These are phyloP conservation scores for Trichoderma polysporum DNA, from an alignment of 2,329 filamentous ascomycete species.

Conservation along the genomic window DNA sequence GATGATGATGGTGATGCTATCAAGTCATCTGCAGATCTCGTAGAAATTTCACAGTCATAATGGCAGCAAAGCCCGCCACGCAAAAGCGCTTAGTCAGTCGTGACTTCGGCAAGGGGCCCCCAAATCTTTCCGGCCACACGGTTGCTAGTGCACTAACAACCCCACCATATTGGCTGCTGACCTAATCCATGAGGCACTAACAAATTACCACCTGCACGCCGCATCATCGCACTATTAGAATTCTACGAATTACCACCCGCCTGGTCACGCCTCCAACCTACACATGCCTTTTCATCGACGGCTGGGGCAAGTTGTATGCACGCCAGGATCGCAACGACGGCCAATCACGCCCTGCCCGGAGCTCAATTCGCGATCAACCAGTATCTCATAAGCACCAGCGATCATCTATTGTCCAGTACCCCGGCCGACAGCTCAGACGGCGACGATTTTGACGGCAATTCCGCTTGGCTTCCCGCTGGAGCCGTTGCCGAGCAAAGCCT, in stretches of 20 bases:
- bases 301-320: neutral
- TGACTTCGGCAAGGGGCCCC: neutral
- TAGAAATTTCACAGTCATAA: conserved; percentile 13
- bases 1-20: neutral
- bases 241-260: conserved; percentile 19
- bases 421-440: conserved; percentile 16
- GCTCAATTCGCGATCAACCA: conserved; percentile 11
- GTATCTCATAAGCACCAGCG: conserved; percentile 14
- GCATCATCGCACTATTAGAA: conserved; percentile 21
- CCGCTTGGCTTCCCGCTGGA: conserved; percentile 10
- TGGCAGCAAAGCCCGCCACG: neutral
- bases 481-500: conserved; percentile 14
- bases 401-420: neutral
- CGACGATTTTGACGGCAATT: conserved; percentile 14
- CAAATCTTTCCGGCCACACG: conserved; percentile 7
- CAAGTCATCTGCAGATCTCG: neutral
- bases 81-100: conserved; percentile 4
- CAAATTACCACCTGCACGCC: conserved; percentile 18
- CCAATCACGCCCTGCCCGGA: neutral
- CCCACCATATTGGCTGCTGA: conserved; percentile 18
- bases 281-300: conserved; percentile 5
- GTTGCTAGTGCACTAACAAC: conserved; percentile 19
- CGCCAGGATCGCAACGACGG: conserved; percentile 19
- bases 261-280: conserved; percentile 21
- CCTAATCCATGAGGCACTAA: conserved; percentile 22